A percentile compares a stretch with the other conserved stretches of the same genome.
Conservation (phyloP, 768 basidiomycete species). For the Cyclocybe cylindracea region DNA sequence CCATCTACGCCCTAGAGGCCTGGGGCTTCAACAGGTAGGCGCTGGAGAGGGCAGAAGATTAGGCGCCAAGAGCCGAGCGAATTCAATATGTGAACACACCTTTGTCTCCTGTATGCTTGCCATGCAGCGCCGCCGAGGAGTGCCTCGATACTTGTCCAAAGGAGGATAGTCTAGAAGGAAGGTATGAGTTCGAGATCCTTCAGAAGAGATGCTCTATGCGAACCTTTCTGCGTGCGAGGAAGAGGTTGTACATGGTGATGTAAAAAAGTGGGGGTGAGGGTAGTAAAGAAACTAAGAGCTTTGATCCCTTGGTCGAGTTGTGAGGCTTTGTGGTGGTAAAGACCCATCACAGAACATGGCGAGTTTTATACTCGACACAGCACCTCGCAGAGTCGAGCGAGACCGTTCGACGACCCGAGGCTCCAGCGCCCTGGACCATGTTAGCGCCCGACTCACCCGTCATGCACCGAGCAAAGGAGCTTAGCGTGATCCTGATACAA, state of each 20-base stretch:
- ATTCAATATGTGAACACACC: conserved; percentile 14
- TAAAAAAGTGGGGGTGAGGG: not conserved
- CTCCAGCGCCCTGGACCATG: not conserved
- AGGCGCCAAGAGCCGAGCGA: not conserved
- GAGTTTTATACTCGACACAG: not conserved
- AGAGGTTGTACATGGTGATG: conserved; percentile 21
- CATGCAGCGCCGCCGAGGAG: conserved; percentile 28
- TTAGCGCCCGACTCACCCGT: not conserved
- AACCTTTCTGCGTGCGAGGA: conserved; percentile 28
- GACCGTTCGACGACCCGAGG: conserved; percentile 3
- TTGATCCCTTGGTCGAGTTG: not conserved
- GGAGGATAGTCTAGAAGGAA: conserved; percentile 29
- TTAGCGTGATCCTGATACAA: conserved; percentile 4
- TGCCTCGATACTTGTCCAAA: conserved; percentile 36
- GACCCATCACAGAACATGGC: not conserved
- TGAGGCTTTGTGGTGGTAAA: not conserved
- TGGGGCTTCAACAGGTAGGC: not conserved
- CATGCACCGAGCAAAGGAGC: too few relatives aligned
- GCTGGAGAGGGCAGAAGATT: not conserved
- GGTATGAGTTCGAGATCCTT: not conserved
- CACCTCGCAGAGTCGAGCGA: not conserved
- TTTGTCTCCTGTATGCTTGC: conserved; percentile 26
- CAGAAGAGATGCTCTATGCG: not conserved
- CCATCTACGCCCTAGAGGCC: too few relatives aligned
- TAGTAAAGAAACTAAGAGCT: not conserved